A percentile compares a stretch with the other conserved stretches of the same genome.
phyloP scores from a whole-genome alignment of 768 basidiomycete genomes.

The Phanerochaete carnosa region DNA sequence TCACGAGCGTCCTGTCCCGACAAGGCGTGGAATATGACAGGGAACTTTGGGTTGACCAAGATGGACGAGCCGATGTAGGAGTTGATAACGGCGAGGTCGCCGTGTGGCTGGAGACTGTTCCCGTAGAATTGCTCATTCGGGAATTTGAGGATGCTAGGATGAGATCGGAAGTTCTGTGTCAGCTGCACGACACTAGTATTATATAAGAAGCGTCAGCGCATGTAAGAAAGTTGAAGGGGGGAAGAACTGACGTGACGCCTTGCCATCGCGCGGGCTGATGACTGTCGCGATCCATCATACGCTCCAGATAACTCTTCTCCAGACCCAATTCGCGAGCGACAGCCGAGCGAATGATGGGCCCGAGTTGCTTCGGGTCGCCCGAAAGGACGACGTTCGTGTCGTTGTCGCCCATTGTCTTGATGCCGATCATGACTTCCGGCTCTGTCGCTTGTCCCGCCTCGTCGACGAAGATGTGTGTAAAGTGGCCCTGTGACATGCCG shows the following conservation, averaged over 20 bases:
- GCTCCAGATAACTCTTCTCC: slow-evolving; percentile 58
- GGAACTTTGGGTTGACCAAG: slow-evolving; percentile 45
- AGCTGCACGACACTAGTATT: slow-evolving; percentile 61
- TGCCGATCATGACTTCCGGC: slow-evolving; percentile 58
- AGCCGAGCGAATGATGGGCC: slow-evolving; percentile 60
- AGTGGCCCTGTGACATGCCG: slow-evolving; percentile 59
- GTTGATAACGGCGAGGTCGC: slow-evolving; percentile 27
- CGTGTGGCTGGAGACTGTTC: slow-evolving; percentile 48
- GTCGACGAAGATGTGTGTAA: slow-evolving; percentile 66
- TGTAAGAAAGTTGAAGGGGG: background rate
- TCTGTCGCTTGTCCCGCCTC: slow-evolving; percentile 75
- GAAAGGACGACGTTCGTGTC: slow-evolving; percentile 58
- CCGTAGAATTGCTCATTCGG: slow-evolving; percentile 61
- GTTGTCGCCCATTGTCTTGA: slow-evolving; percentile 55
- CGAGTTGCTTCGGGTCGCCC: slow-evolving; percentile 71
- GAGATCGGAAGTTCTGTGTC: slow-evolving; percentile 63
- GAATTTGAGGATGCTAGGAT: slow-evolving; percentile 54
- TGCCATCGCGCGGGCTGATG: slow-evolving; percentile 15
- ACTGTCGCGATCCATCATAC: slow-evolving; percentile 39
- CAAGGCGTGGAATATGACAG: slow-evolving; percentile 60
- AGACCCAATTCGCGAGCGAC: slow-evolving; percentile 57
- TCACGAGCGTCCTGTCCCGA: slow-evolving; percentile 65
- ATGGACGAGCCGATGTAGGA: slow-evolving; percentile 23
- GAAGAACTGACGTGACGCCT: slow-evolving; percentile 16
- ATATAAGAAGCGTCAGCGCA: background rate